These are phyloP conservation scores for Allium cepa DNA, from an alignment of 106 monocot species.

Conservation along the genomic window DNA sequence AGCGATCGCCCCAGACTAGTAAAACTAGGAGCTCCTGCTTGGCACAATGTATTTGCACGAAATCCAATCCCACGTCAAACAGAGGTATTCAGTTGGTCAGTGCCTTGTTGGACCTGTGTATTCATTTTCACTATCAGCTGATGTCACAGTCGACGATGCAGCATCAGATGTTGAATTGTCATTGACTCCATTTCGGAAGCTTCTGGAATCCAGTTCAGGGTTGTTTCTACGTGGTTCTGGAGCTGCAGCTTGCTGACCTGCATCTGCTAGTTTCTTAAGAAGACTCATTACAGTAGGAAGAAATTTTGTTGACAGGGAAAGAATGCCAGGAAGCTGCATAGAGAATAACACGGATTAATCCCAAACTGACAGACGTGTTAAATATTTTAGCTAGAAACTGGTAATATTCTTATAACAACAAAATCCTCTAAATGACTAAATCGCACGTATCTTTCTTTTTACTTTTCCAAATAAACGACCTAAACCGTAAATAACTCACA, in stretches of 20 bases:
- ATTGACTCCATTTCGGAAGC: constrained; percentile 21
- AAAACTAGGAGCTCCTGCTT: not conserved
- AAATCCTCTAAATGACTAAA: too few relatives aligned
- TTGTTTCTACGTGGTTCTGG: constrained; percentile 22
- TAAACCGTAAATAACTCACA: constrained; percentile 32
- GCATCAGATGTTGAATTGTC: constrained; percentile 28
- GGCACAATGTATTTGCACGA: not conserved
- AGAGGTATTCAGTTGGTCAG: constrained; percentile 4
- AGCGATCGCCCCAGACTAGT: not conserved
- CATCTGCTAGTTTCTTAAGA: constrained; percentile 81
- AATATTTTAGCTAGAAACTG: too few relatives aligned
- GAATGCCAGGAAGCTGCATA: constrained; percentile 71
- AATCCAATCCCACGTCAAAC: not conserved
- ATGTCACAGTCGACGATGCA: constrained; percentile 58
- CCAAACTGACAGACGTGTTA: too few relatives aligned
- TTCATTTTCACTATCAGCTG: constrained; percentile 49
- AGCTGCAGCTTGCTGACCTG: constrained; percentile 45
- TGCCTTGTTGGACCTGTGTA: constrained; percentile 46
- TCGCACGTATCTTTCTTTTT: too few relatives aligned
- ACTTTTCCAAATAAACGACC: too few relatives aligned
- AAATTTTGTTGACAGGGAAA: constrained; percentile 74
- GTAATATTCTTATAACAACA: too few relatives aligned
- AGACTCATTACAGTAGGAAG: constrained; percentile 93
- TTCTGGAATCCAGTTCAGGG: constrained; percentile 34
- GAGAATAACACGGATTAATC: too few relatives aligned